Evolutionary conservation across 805 yeast species (phyloP), one percentile per base, ranked within the genome.

Genomic region (Schwanniomyces sp.): DNA sequence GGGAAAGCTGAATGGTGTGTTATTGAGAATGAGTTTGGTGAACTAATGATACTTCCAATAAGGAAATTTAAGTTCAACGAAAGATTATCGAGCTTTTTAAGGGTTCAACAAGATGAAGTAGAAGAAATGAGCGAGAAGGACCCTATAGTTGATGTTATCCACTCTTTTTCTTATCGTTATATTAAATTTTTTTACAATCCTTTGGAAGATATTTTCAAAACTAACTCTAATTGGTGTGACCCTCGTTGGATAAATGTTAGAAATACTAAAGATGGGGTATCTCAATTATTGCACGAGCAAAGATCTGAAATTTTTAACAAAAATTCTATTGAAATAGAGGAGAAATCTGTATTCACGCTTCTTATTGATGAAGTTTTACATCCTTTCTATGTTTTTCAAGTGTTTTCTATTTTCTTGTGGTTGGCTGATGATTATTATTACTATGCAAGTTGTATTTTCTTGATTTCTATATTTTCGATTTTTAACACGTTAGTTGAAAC

Each of bases 361-460:
- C 72, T 94, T 30, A 72, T 86, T 24, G 96, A 90, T 59, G 99
- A 94, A 64, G 89, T 91, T 0, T 69, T 94, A 37, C 98, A 94
- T 64, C 99, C 99, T 0, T 94, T 94, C 63, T 94, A 94, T 64
- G 79, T 95, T 38, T 94, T 94, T 64, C 99, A 94, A 70, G 84
- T 92, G 1, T 92, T 92, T 62, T 91, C 97, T 3, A 87, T 94
- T 47, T 70, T 91, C 28, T 72, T 94, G 40, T 94, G 99, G 99
- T 77, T 90, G 9, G 80, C 90, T 12, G 99, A 94, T 65, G 86
- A 88, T 56, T 94, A 95, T 66, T 88, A 85, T 63, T 94, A 92
- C 68, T 94, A 94, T 63, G 99, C 99, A 0, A 76, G 82, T 16
- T 95, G 99, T 66, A 94, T 94, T 50, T 85, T 94, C 55, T 48